These are phyloP conservation scores for Funneliformis mosseae DNA, from an alignment of 192 early-diverging fungal species.

Conservation along the genomic window DNA sequence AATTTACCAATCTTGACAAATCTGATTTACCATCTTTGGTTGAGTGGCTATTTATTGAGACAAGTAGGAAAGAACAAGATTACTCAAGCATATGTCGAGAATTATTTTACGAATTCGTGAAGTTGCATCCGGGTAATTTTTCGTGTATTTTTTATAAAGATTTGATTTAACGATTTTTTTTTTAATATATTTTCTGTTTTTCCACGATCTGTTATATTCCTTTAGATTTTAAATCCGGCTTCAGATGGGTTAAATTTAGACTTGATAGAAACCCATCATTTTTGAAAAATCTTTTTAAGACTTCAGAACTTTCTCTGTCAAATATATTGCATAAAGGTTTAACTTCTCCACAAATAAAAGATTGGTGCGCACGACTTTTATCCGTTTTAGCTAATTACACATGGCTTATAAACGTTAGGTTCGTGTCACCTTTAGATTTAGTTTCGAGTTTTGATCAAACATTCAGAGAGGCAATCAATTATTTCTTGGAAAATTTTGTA, in stretches of 20 bases:
- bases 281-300: constrained; percentile 23
- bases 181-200: neutral
- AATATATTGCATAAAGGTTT: constrained; percentile 15
- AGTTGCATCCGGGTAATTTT: constrained; percentile 48
- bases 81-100: constrained; percentile 68
- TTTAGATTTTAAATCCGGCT: constrained; percentile 28
- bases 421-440: constrained; percentile 23
- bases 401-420: constrained; percentile 38
- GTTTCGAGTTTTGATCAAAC: constrained; percentile 6
- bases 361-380: constrained; percentile 41
- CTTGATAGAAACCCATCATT: constrained; percentile 28
- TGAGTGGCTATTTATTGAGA: constrained; percentile 63
- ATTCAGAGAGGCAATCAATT: constrained; percentile 4
- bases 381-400: constrained; percentile 39
- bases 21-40: constrained; percentile 54
- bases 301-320: neutral
- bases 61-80: constrained; percentile 47
- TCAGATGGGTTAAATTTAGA: constrained; percentile 36
- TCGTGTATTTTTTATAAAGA: neutral
- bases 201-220: neutral
- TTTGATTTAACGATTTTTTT: neutral
- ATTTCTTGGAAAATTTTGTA: constrained; percentile 41
- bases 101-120: constrained; percentile 62
- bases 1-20: constrained; percentile 48
- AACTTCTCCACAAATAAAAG: constrained; percentile 21